Percentiles rank a stretch among this genome's conserved stretches.
Evolutionary conservation across 371 early-diverging fungal genomes (phyloP).

Genomic region (Mucor velutinosus): DNA sequence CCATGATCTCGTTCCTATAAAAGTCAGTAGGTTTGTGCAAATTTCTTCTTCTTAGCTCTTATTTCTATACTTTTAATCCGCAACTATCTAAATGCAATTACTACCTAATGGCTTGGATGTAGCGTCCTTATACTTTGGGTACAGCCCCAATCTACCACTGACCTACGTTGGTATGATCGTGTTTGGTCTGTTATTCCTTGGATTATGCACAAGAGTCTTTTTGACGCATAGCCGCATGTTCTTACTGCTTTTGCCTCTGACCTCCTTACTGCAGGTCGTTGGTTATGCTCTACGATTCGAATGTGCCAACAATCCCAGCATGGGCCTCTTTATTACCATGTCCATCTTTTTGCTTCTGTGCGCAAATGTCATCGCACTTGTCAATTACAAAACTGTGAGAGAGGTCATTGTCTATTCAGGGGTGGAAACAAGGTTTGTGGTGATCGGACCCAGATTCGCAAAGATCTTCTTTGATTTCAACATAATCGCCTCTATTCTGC

Average conservation of each 20-base stretch:
- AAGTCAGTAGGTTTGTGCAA: no score
- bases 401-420: background rate
- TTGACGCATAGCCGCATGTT: background rate
- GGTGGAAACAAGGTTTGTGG: background rate
- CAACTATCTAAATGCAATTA: background rate
- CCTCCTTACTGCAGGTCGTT: background rate
- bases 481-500: background rate
- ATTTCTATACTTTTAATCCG: no score
- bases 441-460: background rate
- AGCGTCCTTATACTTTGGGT: conserved; percentile 4
- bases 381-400: background rate
- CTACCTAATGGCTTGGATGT: background rate
- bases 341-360: conserved; percentile 2
- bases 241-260: background rate
- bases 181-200: background rate
- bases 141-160: background rate
- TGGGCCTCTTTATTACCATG: background rate
- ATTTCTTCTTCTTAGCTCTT: no score
- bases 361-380: background rate
- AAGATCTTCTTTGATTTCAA: background rate
- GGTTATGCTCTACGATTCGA: conserved; percentile 3
- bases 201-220: background rate
- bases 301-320: background rate
- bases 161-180: conserved; percentile 1
- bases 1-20: no score